Base-by-base conservation (phyloP, 331 rosid species). In the Spiraea crenata region DNA sequence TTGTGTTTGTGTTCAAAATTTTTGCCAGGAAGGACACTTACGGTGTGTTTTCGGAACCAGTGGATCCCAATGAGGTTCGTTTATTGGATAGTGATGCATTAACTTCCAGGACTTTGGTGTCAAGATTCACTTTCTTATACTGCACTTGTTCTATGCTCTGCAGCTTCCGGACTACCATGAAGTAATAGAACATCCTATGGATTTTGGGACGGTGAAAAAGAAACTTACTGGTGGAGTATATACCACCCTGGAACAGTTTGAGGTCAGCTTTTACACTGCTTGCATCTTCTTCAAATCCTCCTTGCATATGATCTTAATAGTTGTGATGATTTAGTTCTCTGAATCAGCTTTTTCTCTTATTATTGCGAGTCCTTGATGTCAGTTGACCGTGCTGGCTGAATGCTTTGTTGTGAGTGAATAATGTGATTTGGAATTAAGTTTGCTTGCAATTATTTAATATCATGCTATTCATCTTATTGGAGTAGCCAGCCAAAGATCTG, bases 141-240 rank as follows among this genome's bases (percentile, higher is more conserved):
- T 38, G 47, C 41, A 5, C 13, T 65, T 72, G 54, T 60, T 52
- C 31, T 76, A 47, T 39, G 69, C 7, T 49, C 61, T 59, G 84
- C 79, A 88, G 93, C 90, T 88, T 67, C 93, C 93, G n/a, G 93
- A 88, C 72, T 88, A 88, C 72, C 87, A 77, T 57, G 93, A 88
- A 61, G 81, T 88, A 42, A 81, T 88, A 46, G 82, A 77, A 64
- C 74, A 85, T 67, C 90, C 90, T 19, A 85, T 83, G 90, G 93
- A 88, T 79, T 88, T 88, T 45, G 78, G 79, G 57, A 85, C 93
- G 12, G 87, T 88, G 54, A 82, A 79, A 83, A 75, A 78, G 73
- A 88, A 85, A 59, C 80, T 88, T 71, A 19, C 74, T 55, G 41
- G 74, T 71, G 90, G 82, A 71, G 75, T 72, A 54, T 85, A 88